Evolutionary conservation across 1,139 yeast species (phyloP).

Genomic region (Taiozyma sp.): DNA sequence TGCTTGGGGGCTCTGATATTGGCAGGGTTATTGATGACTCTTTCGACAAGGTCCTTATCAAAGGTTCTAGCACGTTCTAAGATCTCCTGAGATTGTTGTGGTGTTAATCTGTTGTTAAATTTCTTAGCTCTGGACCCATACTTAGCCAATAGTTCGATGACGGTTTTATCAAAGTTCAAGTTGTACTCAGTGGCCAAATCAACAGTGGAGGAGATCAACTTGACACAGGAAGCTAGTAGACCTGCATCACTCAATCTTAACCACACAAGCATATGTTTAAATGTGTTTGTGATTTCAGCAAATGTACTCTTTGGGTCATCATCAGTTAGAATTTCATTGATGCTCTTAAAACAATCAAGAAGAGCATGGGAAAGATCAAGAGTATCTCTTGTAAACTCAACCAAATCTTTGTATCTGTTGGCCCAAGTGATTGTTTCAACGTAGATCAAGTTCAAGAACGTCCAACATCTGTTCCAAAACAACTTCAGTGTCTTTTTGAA

Average conservation of each 20-base stretch:
- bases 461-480: conserved; percentile 73
- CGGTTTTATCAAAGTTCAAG: conserved; percentile 42
- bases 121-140: conserved; percentile 63
- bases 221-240: conserved; percentile 69
- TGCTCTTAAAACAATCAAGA: conserved; percentile 57
- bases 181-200: conserved; percentile 54
- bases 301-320: conserved; percentile 28
- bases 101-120: conserved; percentile 59
- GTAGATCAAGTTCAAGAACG: conserved; percentile 64
- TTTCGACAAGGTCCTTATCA: conserved; percentile 48
- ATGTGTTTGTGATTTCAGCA: conserved; percentile 37
- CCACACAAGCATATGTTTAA: conserved; percentile 69
- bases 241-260: conserved; percentile 76
- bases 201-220: conserved; percentile 60
- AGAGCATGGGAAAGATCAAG: conserved; percentile 72
- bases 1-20: conserved; percentile 27
- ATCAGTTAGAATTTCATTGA: conserved; percentile 38
- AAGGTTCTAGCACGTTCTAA: conserved; percentile 52
- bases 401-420: conserved; percentile 47
- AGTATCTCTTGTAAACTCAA: conserved; percentile 84
- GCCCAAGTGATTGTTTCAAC: conserved; percentile 75
- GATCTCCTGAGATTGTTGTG: conserved; percentile 54
- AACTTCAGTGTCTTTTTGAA: conserved; percentile 27
- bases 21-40: conserved; percentile 43
- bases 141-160: conserved; percentile 52